phyloP scores from a whole-genome alignment of 331 rosid genomes.

The Telfairia occidentalis region DNA sequence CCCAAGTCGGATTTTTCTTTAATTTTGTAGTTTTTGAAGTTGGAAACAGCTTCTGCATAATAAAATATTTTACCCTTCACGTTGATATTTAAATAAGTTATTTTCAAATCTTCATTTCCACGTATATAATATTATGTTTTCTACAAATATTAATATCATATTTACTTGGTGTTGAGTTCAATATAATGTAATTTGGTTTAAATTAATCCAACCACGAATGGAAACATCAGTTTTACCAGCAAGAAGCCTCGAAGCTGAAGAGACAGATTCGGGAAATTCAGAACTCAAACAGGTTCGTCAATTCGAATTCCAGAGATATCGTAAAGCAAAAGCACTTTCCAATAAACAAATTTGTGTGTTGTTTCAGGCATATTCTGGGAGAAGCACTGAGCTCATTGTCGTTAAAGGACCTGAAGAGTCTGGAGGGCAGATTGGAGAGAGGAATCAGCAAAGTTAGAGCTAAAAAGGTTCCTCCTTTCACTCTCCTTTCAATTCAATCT shows the following conservation, averaged over 20 bases:
- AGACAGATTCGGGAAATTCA: conserved; percentile 86
- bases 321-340: no score
- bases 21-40: no score
- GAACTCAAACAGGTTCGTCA: conserved; percentile 51
- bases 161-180: background rate
- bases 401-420: conserved; percentile 75
- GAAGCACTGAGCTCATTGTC: conserved; percentile 67
- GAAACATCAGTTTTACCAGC: conserved; percentile 67
- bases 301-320: background rate
- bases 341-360: no score
- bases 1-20: no score
- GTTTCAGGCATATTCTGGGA: conserved; percentile 67
- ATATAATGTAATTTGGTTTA: background rate
- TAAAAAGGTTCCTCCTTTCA: conserved; percentile 45
- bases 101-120: no score
- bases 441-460: conserved; percentile 83
- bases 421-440: conserved; percentile 88
- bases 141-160: no score
- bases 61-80: no score
- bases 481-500: background rate
- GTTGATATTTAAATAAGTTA: no score
- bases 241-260: conserved; percentile 70
- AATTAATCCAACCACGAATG: background rate
- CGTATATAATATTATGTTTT: no score
- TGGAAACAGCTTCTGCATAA: no score